A percentile compares a stretch with the other conserved stretches of the same genome.
Conservation (phyloP, 2,329 filamentous ascomycete species). For the Alternaria sp. region DNA sequence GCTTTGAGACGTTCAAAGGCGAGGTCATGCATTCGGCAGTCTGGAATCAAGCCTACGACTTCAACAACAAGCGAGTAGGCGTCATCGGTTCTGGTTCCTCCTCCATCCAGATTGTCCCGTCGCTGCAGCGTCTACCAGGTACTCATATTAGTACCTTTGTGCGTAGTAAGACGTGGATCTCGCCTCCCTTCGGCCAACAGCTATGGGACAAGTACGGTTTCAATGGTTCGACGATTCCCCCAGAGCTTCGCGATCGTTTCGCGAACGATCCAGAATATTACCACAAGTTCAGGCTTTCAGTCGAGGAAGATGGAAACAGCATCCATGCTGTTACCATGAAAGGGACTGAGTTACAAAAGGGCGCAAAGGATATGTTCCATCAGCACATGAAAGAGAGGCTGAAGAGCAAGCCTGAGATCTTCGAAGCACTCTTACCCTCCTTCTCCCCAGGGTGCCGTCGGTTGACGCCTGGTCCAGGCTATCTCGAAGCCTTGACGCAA, state of each 20-base stretch:
- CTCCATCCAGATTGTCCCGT: conserved; percentile 52
- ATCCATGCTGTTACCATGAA: conserved; percentile 43
- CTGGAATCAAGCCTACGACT: conserved; percentile 46
- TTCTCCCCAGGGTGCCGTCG: conserved; percentile 58
- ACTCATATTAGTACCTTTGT: conserved; percentile 42
- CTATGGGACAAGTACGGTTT: conserved; percentile 45
- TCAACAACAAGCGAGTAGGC: conserved; percentile 41
- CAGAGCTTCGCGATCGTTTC: conserved; percentile 34
- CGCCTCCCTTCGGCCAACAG: conserved; percentile 39
- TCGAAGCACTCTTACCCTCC: conserved; percentile 50
- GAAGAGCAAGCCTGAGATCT: conserved; percentile 48
- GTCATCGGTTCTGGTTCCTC: conserved; percentile 47
- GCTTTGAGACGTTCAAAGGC: conserved; percentile 39
- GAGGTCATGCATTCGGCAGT: conserved; percentile 46
- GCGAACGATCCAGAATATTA: conserved; percentile 39
- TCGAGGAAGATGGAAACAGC: conserved; percentile 44
- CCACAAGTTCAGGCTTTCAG: conserved; percentile 35
- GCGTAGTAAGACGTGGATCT: conserved; percentile 47
- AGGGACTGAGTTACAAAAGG: conserved; percentile 48
- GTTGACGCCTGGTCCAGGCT: conserved; percentile 59
- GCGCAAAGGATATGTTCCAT: conserved; percentile 47
- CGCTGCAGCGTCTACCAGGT: conserved; percentile 45
- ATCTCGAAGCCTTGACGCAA: conserved; percentile 56
- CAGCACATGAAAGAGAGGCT: conserved; percentile 52
- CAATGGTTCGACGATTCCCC: conserved; percentile 36